phyloP scores from a whole-genome alignment of 441 rosid species.

The Erodium moschatum region DNA sequence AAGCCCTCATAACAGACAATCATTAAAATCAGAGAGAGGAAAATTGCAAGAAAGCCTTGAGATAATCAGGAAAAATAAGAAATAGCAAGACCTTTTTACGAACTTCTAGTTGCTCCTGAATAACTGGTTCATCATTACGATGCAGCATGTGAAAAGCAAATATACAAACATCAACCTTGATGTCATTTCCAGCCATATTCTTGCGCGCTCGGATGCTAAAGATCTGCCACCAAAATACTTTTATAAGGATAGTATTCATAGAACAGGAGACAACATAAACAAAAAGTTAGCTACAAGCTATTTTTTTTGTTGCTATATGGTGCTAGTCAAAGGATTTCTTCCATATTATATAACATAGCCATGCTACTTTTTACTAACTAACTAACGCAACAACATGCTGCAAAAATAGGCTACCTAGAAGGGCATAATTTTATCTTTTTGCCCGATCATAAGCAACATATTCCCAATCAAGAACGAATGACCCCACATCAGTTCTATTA shows the following conservation, averaged over 20 bases:
- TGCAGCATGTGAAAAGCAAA: conserved; percentile 81
- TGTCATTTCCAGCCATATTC: conserved; percentile 64
- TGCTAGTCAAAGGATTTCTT: no score
- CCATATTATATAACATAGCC: neutral
- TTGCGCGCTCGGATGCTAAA: conserved; percentile 75
- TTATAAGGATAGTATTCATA: conserved; percentile 14
- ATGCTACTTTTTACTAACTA: neutral
- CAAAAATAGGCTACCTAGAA: conserved; percentile 54
- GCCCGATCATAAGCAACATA: conserved; percentile 75
- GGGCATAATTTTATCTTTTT: conserved; percentile 61
- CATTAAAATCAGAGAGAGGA: neutral
- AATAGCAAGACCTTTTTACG: conserved; percentile 60
- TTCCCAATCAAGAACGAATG: conserved; percentile 84
- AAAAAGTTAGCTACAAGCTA: neutral
- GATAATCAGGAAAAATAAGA: conserved; percentile 2
- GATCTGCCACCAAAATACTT: conserved; percentile 32
- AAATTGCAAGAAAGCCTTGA: neutral
- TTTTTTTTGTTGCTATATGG: no score
- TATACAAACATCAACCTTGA: conserved; percentile 81
- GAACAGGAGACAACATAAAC: neutral
- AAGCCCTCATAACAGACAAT: conserved; percentile 10
- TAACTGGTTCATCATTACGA: conserved; percentile 62
- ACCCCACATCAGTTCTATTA: conserved; percentile 56
- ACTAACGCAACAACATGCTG: no score
- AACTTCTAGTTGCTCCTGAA: conserved; percentile 59